Conservation (phyloP, 345 rosid genomes). For the Rubroshorea leprosula region DNA sequence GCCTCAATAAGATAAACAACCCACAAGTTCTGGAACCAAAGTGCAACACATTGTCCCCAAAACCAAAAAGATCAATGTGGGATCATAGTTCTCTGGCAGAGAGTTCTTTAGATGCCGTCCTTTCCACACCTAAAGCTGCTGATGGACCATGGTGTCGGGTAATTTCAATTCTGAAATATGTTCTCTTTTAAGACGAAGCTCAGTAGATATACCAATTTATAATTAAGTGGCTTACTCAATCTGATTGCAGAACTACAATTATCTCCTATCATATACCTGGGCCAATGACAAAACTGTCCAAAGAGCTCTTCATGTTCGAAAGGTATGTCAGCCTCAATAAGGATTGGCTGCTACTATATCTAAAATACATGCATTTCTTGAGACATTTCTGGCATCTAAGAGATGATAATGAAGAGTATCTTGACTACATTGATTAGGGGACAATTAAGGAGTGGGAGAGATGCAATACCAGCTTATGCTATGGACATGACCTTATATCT, state of each 20-base stretch:
- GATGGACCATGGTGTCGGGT: conserved; percentile 10
- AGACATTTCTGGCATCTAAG: too few relatives aligned
- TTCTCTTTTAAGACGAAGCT: not conserved
- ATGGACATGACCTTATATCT: too few relatives aligned
- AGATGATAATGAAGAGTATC: too few relatives aligned
- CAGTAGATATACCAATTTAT: too few relatives aligned
- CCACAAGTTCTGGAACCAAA: not conserved
- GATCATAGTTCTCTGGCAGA: not conserved
- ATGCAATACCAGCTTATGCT: too few relatives aligned
- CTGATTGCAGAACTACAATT: conserved; percentile 23
- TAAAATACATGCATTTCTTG: too few relatives aligned
- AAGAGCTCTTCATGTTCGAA: conserved; percentile 23
- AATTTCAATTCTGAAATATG: too few relatives aligned
- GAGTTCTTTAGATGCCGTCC: not conserved
- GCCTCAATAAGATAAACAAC: not conserved
- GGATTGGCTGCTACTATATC: too few relatives aligned
- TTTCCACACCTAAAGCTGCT: not conserved
- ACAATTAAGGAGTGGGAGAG: too few relatives aligned
- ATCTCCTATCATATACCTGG: conserved; percentile 24
- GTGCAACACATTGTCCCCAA: not conserved
- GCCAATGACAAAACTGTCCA: conserved; percentile 32
- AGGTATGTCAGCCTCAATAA: conserved; percentile 16
- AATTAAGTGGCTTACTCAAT: too few relatives aligned
- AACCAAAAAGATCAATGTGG: not conserved
- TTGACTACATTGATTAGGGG: too few relatives aligned